Evolutionary conservation across 2,329 filamentous ascomycete genomes (phyloP).

Genomic region (Sclerotiophoma versabilis): DNA sequence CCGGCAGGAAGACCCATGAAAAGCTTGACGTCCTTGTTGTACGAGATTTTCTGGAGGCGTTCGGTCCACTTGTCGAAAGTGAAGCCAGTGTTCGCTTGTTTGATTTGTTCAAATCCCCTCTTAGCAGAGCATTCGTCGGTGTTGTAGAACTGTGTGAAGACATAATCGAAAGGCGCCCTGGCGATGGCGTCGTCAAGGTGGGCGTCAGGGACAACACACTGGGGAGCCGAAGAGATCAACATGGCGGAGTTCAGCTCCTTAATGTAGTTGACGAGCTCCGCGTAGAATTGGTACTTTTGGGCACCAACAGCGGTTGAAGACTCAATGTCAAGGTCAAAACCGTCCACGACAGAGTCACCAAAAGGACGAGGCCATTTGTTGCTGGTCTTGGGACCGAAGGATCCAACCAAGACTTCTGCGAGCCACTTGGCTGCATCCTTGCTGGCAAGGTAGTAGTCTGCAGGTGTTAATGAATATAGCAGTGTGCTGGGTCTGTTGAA

Average conservation of each 20-base stretch:
- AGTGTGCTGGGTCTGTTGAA: neutral
- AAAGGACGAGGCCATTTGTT: slow-evolving; percentile 57
- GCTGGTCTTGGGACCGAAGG: slow-evolving; percentile 55
- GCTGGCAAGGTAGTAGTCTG: slow-evolving; percentile 53
- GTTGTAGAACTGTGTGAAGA: slow-evolving; percentile 66
- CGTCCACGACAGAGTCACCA: slow-evolving; percentile 56
- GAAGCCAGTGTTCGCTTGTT: slow-evolving; percentile 47
- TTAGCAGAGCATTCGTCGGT: slow-evolving; percentile 59
- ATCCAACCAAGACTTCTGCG: slow-evolving; percentile 59
- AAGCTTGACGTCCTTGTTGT: slow-evolving; percentile 56
- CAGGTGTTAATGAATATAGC: slow-evolving; percentile 24
- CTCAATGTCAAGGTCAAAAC: slow-evolving; percentile 61
- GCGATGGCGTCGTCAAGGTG: slow-evolving; percentile 55
- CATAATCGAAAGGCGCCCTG: slow-evolving; percentile 58
- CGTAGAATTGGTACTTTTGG: slow-evolving; percentile 54
- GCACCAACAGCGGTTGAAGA: slow-evolving; percentile 25
- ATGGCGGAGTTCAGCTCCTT: slow-evolving; percentile 49
- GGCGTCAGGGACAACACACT: slow-evolving; percentile 58
- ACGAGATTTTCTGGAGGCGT: slow-evolving; percentile 48
- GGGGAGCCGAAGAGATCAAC: slow-evolving; percentile 62
- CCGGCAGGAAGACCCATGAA: slow-evolving; percentile 60
- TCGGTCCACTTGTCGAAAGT: slow-evolving; percentile 55
- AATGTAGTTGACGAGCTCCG: slow-evolving; percentile 57
- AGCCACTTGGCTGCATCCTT: slow-evolving; percentile 53
- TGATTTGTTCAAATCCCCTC: slow-evolving; percentile 42